phyloP scores from a whole-genome alignment of 495 filamentous ascomycete species.

The Podospora comata region DNA sequence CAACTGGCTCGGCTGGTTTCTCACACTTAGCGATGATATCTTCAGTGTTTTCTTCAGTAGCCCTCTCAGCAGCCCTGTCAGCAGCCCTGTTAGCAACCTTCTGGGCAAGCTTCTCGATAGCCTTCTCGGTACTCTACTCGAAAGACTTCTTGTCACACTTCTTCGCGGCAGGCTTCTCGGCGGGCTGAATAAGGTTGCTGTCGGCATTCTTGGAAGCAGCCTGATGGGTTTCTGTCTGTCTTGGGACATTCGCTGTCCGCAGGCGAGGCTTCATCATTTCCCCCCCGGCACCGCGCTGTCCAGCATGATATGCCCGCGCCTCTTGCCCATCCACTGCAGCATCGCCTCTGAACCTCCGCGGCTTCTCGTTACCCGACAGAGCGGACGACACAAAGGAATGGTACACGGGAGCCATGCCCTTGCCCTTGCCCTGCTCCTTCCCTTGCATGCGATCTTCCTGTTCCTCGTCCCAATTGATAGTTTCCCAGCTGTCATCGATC shows the following conservation, averaged over 20 bases:
- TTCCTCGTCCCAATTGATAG: slow-evolving; percentile 6
- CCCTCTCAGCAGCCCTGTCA: background rate
- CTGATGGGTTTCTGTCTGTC: too few relatives aligned
- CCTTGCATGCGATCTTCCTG: background rate
- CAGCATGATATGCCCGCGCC: background rate
- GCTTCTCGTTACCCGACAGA: background rate
- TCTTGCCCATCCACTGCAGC: too few relatives aligned
- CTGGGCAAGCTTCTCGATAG: background rate
- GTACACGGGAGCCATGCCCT: background rate
- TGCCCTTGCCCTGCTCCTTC: background rate
- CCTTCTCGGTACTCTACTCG: too few relatives aligned
- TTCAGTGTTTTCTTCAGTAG: background rate
- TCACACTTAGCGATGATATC: background rate
- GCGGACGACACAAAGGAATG: background rate
- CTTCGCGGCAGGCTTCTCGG: too few relatives aligned
- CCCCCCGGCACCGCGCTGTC: background rate
- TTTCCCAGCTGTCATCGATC: slow-evolving; percentile 20
- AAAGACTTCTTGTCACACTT: too few relatives aligned
- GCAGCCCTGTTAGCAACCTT: background rate
- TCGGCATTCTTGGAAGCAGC: too few relatives aligned
- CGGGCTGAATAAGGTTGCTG: too few relatives aligned
- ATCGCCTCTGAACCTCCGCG: background rate
- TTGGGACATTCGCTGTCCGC: too few relatives aligned
- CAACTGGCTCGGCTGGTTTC: slow-evolving; percentile 11
- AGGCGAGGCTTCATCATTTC: background rate